Base-by-base conservation (phyloP, 148 eudicot genomes). In the Beta vulgaris region DNA sequence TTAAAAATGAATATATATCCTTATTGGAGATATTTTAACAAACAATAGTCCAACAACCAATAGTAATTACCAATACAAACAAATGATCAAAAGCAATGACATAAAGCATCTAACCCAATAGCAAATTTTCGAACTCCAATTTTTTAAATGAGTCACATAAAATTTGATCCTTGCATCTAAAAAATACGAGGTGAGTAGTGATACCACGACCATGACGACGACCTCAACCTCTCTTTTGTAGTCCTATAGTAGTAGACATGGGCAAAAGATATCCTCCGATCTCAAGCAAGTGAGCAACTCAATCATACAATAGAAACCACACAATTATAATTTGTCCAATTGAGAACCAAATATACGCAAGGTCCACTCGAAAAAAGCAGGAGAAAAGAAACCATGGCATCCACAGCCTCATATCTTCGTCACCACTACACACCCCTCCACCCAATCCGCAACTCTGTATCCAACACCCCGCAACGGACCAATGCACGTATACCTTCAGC, bases 371-470 rank as follows among this genome's bases (percentile, higher is more conserved):
- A 25, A 49, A 49, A 61, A 61, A 39, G 36, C 25, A 34, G 68
- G 42, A 35, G 25, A 63, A 25, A 4, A 25, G 57, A 58, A 42
- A 37, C 83, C 70, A 91, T 91, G 97, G 89, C 93, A n/a, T 79
- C 80, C 81, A 82, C 89, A 81, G 72, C 72, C 80, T 81, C 89
- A 29, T 61, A 60, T 28, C 62, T 77, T 12, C 69, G 76, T 69
- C 76, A 59, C 42, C 60, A 43, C 19, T 46, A 55, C 21, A 73
- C 70, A 61, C 18, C 84, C 34, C 36, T 26, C 77, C 78, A 26
- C 1, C 63, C 51, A 16, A 26, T 46, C 66, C 75, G 25, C 64
- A 76, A 65, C 64, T 71, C 84, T 16, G 73, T 69, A 26, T 31
- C 83, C 21, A 8, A 43, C 34, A 73, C 59, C 82, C 60, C 15